phyloP scores from a whole-genome alignment of 805 yeast genomes.

The Yarrowia sp. region DNA sequence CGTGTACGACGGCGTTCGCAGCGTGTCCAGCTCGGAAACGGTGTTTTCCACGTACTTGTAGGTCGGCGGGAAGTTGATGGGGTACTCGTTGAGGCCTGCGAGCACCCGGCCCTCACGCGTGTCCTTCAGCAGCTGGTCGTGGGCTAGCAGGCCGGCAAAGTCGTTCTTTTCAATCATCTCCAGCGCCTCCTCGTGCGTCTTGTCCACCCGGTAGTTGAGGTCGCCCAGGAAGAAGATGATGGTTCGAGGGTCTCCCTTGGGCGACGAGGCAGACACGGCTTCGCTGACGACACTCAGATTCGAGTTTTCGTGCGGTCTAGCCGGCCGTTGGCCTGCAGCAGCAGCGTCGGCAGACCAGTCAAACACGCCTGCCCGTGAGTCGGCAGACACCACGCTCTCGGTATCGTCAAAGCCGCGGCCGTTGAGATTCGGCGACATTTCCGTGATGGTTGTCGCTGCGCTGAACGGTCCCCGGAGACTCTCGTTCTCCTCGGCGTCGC shows the following conservation, averaged over 20 bases:
- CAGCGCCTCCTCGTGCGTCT: conserved; percentile 48
- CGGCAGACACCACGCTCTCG: neutral
- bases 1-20: conserved; percentile 64
- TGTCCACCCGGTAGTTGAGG: conserved; percentile 58
- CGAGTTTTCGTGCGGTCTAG: conserved; percentile 15
- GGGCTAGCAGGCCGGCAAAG: conserved; percentile 51
- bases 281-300: conserved; percentile 1
- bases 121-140: conserved; percentile 56
- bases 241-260: conserved; percentile 7
- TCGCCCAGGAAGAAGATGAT: conserved; percentile 59
- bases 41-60: conserved; percentile 53
- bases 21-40: conserved; percentile 44
- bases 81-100: conserved; percentile 57
- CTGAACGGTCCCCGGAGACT: conserved; percentile 9
- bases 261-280: neutral
- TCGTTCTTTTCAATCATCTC: conserved; percentile 49
- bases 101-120: conserved; percentile 51
- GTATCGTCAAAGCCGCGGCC: conserved; percentile 5
- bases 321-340: neutral
- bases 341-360: conserved; percentile 1
- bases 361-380: neutral
- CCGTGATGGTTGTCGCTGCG: conserved; percentile 20
- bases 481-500: conserved; percentile 13
- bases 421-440: conserved; percentile 25
- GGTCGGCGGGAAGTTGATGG: conserved; percentile 61